Evolutionary conservation across 2,329 filamentous ascomycete species (phyloP).

Genomic region (Ophiocordyceps robertsii): DNA sequence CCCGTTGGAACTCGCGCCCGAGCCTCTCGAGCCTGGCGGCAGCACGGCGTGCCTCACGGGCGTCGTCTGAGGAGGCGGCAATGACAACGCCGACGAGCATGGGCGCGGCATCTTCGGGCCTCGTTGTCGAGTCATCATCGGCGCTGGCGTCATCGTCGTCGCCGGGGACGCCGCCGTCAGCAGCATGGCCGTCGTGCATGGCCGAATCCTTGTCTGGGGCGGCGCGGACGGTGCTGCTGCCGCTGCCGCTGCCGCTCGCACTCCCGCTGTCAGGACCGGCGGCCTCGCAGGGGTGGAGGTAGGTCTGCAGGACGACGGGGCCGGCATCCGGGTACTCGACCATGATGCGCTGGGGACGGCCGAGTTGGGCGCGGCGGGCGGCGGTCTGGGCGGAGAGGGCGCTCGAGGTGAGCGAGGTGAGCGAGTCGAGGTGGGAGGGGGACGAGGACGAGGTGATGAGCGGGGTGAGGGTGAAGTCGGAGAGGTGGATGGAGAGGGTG

Average conservation of each 20-base stretch:
- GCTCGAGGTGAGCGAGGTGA: conserved; percentile 36
- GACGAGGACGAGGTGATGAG: conserved; percentile 40
- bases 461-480: conserved; percentile 42
- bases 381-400: conserved; percentile 40
- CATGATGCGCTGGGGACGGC: conserved; percentile 41
- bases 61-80: conserved; percentile 31
- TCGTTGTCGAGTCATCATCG: conserved; percentile 6
- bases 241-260: conserved; percentile 3
- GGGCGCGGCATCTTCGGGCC: conserved; percentile 26
- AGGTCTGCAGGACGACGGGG: conserved; percentile 30
- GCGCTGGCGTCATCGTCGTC: conserved; percentile 5
- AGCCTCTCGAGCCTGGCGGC: conserved; percentile 39
- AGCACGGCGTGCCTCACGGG: conserved; percentile 37
- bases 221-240: not conserved
- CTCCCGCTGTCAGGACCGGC: not conserved
- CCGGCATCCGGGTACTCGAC: conserved; percentile 37
- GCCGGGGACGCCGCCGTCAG: not conserved
- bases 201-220: not conserved
- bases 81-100: conserved; percentile 42
- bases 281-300: conserved; percentile 25
- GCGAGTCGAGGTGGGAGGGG: conserved; percentile 30
- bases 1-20: conserved; percentile 39
- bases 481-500: conserved; percentile 39
- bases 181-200: not conserved
- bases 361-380: conserved; percentile 37